phyloP scores from a whole-genome alignment of 768 basidiomycete species.

The Macrolepiota dolichaula region DNA sequence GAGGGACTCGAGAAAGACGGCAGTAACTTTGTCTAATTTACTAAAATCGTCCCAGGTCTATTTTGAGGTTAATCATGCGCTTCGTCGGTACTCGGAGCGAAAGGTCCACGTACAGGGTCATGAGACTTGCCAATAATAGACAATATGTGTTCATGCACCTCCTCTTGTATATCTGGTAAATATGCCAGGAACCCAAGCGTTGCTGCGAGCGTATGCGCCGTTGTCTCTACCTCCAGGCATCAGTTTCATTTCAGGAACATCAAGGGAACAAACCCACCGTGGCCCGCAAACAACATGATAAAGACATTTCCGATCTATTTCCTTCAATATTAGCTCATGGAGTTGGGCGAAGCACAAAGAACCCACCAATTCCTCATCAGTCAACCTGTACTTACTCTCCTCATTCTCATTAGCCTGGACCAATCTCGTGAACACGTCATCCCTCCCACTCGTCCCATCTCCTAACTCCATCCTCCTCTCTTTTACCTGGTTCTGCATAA shows the following conservation, averaged over 20 bases:
- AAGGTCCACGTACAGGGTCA: constrained; percentile 24
- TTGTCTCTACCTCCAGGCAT: constrained; percentile 38
- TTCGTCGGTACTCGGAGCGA: background rate
- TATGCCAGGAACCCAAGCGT: constrained; percentile 44
- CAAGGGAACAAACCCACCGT: constrained; percentile 32
- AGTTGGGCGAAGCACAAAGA: background rate
- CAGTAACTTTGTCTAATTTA: constrained; percentile 38
- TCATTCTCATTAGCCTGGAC: constrained; percentile 46
- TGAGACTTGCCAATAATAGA: constrained; percentile 30
- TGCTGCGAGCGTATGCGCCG: constrained; percentile 45
- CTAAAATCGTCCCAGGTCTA: constrained; percentile 38
- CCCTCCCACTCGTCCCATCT: constrained; percentile 5
- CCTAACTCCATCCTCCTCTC: constrained; percentile 28
- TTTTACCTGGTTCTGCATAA: constrained; percentile 36
- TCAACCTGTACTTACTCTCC: constrained; percentile 32
- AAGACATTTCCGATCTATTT: constrained; percentile 51
- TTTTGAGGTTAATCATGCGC: background rate
- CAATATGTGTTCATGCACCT: constrained; percentile 42
- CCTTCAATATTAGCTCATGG: background rate
- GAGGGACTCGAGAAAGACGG: constrained; percentile 40
- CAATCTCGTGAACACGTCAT: constrained; percentile 39
- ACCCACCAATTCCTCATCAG: constrained; percentile 38
- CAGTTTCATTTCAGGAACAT: background rate
- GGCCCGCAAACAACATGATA: constrained; percentile 53
- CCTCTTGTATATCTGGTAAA: constrained; percentile 44